phyloP scores from a whole-genome alignment of 768 basidiomycete genomes.

The Neoboletus brunneissimus region DNA sequence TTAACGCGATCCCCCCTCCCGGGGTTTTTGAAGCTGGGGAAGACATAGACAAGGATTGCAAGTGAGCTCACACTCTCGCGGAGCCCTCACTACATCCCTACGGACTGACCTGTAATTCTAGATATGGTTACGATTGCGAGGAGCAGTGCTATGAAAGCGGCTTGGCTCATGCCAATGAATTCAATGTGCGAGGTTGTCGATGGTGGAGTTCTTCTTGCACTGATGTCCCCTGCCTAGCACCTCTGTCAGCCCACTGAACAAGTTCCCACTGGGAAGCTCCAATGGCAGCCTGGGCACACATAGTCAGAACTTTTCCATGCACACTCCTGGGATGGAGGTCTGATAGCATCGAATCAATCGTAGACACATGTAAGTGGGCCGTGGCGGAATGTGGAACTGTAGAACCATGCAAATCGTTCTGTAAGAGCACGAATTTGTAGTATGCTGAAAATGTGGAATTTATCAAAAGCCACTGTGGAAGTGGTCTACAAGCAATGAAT shows the following conservation, averaged over 20 bases:
- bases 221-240: neutral
- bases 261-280: too few relatives aligned
- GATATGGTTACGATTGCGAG: conserved; percentile 4
- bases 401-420: too few relatives aligned
- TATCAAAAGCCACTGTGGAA: too few relatives aligned
- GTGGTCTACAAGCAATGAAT: too few relatives aligned
- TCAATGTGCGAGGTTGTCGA: neutral
- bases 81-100: neutral
- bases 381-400: too few relatives aligned
- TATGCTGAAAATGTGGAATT: too few relatives aligned
- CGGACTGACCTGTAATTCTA: neutral
- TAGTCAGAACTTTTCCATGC: too few relatives aligned
- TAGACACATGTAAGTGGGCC: too few relatives aligned
- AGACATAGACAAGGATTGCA: neutral
- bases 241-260: neutral
- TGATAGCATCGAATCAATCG: too few relatives aligned
- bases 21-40: neutral
- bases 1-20: neutral
- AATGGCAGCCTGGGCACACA: too few relatives aligned
- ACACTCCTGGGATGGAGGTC: too few relatives aligned
- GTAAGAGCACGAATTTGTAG: too few relatives aligned
- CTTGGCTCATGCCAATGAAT: neutral
- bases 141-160: neutral
- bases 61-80: neutral
- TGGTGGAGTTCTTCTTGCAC: neutral